Conservation (phyloP, 1,284 basidiomycete species). For the Clitocybe nebularis region DNA sequence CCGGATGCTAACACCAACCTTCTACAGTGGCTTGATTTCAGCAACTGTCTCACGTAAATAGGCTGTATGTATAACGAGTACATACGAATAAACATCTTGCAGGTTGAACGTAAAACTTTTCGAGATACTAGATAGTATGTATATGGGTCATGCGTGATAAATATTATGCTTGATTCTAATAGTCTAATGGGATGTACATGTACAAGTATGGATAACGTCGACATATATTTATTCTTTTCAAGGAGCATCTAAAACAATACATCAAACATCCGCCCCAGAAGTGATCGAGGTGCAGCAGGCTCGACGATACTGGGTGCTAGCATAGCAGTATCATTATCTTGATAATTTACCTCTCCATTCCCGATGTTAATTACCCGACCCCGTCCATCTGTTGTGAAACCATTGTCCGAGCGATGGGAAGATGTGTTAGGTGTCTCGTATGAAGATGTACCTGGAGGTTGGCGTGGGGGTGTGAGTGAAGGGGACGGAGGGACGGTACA, state of each 20-base stretch:
- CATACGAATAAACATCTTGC: too few species aligned
- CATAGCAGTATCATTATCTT: neutral
- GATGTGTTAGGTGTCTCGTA: neutral
- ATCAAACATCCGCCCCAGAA: constrained; percentile 15
- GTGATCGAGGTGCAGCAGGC: too few species aligned
- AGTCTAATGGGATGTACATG: too few species aligned
- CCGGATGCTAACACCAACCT: neutral
- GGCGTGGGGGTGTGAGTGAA: neutral
- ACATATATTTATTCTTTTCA: too few species aligned
- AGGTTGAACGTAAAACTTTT: too few species aligned
- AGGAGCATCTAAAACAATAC: constrained; percentile 15
- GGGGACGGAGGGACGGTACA: constrained; percentile 6
- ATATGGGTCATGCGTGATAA: too few species aligned
- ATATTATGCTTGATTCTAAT: too few species aligned
- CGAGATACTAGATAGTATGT: too few species aligned
- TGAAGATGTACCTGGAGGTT: constrained; percentile 1
- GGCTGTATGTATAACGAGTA: too few species aligned
- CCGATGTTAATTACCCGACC: constrained; percentile 22
- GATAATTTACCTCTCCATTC: neutral
- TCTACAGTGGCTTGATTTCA: constrained; percentile 30
- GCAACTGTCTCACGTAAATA: constrained; percentile 26
- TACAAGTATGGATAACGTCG: neutral
- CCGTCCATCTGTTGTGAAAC: constrained; percentile 23
- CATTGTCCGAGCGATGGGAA: constrained; percentile 10
- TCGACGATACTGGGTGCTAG: neutral